Conservation (phyloP, 1,139 yeast species). For the Saccharomycopsis phalli region DNA sequence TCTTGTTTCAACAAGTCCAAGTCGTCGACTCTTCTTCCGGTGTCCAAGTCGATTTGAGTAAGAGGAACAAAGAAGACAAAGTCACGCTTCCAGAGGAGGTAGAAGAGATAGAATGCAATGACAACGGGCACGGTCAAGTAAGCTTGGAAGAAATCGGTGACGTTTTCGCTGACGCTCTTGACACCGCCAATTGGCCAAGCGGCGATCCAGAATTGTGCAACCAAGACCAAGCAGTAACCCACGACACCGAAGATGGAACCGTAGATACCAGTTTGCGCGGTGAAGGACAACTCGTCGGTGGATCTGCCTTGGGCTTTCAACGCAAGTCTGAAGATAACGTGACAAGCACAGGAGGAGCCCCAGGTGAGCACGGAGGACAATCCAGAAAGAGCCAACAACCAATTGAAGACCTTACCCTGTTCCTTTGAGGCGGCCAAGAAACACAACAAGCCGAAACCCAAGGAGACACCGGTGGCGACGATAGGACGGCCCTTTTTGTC, state of each 20-base stretch:
- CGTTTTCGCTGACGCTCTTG: background rate
- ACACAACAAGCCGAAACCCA: conserved; percentile 47
- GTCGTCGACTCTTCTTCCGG: conserved; percentile 64
- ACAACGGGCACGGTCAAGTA: conserved; percentile 59
- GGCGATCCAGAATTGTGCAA: conserved; percentile 65
- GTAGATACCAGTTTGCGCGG: conserved; percentile 45
- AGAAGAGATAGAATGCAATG: conserved; percentile 46
- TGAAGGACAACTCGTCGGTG: conserved; percentile 45
- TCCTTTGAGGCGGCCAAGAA: conserved; percentile 56
- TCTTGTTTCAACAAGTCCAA: conserved; percentile 58
- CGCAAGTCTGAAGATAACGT: conserved; percentile 56
- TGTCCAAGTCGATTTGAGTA: conserved; percentile 51
- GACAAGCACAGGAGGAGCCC: conserved; percentile 53
- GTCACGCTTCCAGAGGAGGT: conserved; percentile 47
- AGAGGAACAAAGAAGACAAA: conserved; percentile 41
- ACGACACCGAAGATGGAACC: conserved; percentile 45
- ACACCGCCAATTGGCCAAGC: conserved; percentile 48
- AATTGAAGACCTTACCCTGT: conserved; percentile 48
- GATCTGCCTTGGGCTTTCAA: conserved; percentile 42
- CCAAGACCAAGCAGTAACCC: conserved; percentile 40
- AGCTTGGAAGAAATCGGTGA: conserved; percentile 42
- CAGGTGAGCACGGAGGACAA: conserved; percentile 61
- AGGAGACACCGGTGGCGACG: conserved; percentile 43
- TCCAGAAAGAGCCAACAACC: conserved; percentile 62
- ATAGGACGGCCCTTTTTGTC: conserved; percentile 62